Conservation (phyloP, 768 basidiomycete genomes). For the Tylopilus sp. region DNA sequence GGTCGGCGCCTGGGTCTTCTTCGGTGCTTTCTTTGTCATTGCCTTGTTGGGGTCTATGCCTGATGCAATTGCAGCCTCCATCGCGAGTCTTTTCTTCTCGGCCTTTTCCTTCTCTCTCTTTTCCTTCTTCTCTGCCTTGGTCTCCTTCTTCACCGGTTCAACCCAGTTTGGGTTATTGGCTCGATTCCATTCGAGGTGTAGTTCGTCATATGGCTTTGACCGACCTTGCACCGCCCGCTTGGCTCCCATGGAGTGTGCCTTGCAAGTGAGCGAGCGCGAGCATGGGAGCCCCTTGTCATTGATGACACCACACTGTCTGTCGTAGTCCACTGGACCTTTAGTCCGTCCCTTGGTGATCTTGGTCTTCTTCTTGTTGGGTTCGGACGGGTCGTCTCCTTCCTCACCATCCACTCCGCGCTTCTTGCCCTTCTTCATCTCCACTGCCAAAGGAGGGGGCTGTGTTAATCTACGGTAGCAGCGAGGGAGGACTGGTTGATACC, state of each 20-base stretch:
- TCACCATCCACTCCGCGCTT: conserved; percentile 82
- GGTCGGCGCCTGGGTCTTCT: conserved; percentile 56
- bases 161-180: conserved; percentile 85
- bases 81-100: conserved; percentile 74
- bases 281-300: conserved; percentile 93
- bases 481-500: conserved; percentile 27
- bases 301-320: conserved; percentile 94
- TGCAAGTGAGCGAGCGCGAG: conserved; percentile 94
- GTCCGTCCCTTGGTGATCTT: conserved; percentile 76
- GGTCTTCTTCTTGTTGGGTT: conserved; percentile 76
- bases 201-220: conserved; percentile 76
- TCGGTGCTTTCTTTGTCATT: conserved; percentile 55
- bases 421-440: conserved; percentile 54
- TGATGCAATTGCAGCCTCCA: conserved; percentile 63
- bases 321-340: conserved; percentile 86
- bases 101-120: conserved; percentile 76
- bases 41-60: conserved; percentile 49
- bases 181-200: conserved; percentile 90
- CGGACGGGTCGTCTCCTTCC: conserved; percentile 57
- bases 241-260: conserved; percentile 95
- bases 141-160: conserved; percentile 82
- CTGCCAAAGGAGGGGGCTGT: conserved; percentile 11
- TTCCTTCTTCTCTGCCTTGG: conserved; percentile 85
- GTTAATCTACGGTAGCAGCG: conserved; percentile 3
- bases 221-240: conserved; percentile 91